phyloP scores from a whole-genome alignment of 2,329 filamentous ascomycete species.

The Basipetospora chlamydospora region DNA sequence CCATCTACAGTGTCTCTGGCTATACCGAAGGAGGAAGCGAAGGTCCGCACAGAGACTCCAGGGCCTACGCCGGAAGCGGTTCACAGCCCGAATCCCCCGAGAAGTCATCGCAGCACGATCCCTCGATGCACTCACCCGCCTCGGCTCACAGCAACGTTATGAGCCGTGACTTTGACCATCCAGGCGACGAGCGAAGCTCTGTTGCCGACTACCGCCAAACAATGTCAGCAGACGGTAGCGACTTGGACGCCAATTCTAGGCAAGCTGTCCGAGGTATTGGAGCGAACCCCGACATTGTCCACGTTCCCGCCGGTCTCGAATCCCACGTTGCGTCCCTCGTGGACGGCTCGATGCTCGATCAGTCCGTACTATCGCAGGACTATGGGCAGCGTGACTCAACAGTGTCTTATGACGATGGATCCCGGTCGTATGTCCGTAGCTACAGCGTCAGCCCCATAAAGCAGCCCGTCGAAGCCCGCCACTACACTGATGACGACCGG shows the following conservation, averaged over 20 bases:
- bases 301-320: constrained; percentile 60
- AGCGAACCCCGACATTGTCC: constrained; percentile 63
- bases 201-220: constrained; percentile 39
- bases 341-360: constrained; percentile 56
- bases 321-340: constrained; percentile 80
- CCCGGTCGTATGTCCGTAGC: constrained; percentile 14
- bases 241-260: constrained; percentile 40
- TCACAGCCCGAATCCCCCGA: constrained; percentile 49
- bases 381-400: constrained; percentile 26
- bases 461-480: constrained; percentile 23
- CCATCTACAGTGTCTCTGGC: constrained; percentile 84
- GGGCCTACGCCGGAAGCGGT: constrained; percentile 30
- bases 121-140: constrained; percentile 29
- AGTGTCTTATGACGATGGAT: constrained; percentile 19
- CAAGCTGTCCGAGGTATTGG: constrained; percentile 58
- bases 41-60: constrained; percentile 33
- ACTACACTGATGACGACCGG: constrained; percentile 23
- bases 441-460: constrained; percentile 27
- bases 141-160: constrained; percentile 40
- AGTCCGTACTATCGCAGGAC: constrained; percentile 53
- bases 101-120: constrained; percentile 35
- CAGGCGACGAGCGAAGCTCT: constrained; percentile 26
- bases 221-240: constrained; percentile 36
- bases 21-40: constrained; percentile 51
- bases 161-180: constrained; percentile 37